Conservation (phyloP, 257 asterid species). For the Solanum bulbocastanum region DNA sequence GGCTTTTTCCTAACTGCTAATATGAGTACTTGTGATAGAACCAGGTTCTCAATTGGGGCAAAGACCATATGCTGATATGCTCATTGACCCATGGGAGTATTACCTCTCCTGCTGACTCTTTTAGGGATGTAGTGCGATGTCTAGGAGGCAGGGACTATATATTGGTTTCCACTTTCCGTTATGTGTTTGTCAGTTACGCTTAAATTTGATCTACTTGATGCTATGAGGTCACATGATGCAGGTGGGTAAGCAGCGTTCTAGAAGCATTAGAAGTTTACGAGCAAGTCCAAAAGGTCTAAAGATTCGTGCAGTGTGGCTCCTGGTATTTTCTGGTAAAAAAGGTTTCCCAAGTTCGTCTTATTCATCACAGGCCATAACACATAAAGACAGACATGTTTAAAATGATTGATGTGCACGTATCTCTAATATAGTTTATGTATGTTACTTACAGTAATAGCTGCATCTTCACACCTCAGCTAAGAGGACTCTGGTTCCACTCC, state of each 20-base stretch:
- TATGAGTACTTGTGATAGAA: neutral
- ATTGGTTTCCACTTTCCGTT: neutral
- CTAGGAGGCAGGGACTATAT: neutral
- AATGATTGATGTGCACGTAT: neutral
- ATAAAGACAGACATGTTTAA: neutral
- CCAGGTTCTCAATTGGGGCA: neutral
- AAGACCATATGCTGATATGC: neutral
- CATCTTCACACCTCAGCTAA: neutral
- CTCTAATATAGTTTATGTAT: neutral
- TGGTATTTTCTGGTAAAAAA: neutral
- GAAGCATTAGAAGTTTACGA: constrained; percentile 48
- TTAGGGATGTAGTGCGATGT: neutral
- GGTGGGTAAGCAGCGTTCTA: constrained; percentile 62
- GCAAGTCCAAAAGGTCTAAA: constrained; percentile 40
- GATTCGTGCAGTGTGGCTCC: neutral
- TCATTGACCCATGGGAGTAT: neutral
- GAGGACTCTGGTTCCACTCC: neutral
- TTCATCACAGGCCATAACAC: neutral
- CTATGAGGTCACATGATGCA: constrained; percentile 12
- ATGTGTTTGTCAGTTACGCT: neutral
- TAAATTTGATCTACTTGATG: neutral
- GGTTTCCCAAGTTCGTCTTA: neutral
- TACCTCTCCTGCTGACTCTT: neutral
- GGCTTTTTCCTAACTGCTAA: neutral
- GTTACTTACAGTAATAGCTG: neutral